phyloP scores from a whole-genome alignment of 441 rosid genomes.

The Pelargonium australe region DNA sequence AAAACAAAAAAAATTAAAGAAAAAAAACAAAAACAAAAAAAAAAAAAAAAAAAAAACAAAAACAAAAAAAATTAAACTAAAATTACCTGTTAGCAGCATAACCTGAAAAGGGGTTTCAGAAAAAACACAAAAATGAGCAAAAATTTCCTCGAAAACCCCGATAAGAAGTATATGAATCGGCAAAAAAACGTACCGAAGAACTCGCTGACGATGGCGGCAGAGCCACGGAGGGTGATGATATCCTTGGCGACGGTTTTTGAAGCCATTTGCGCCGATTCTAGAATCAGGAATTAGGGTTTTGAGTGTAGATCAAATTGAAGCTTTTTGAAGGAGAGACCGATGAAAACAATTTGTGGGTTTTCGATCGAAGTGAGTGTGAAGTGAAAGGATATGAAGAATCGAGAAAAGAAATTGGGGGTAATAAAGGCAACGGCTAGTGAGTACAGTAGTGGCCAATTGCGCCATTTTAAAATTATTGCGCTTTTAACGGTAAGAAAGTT shows the following conservation, averaged over 20 bases:
- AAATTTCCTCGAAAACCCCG: too few relatives aligned
- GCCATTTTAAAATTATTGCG: not conserved
- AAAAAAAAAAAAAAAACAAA: not conserved
- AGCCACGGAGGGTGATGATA: conserved; percentile 89
- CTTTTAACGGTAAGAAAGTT: not conserved
- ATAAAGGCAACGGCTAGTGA: conserved; percentile 2
- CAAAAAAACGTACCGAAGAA: conserved; percentile 54
- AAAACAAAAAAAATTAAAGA: not conserved
- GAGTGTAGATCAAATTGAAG: not conserved
- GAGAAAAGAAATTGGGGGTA: not conserved
- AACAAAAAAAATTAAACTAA: not conserved
- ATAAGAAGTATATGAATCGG: not conserved
- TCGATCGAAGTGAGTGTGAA: not conserved
- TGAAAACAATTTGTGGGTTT: not conserved
- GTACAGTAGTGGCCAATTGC: not conserved
- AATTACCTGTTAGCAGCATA: conserved; percentile 91
- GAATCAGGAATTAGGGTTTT: not conserved
- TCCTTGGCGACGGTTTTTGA: conserved; percentile 76
- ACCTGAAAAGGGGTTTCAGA: conserved; percentile 38
- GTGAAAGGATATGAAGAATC: not conserved
- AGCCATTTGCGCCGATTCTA: conserved; percentile 40
- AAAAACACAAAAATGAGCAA: conserved; percentile 9
- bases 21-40: not conserved
- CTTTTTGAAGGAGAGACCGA: not conserved
- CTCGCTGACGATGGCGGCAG: conserved; percentile 93